These are phyloP conservation scores for Cryptosporidium canis DNA, from an alignment of 169 alveolate genomes.

Conservation along the genomic window DNA sequence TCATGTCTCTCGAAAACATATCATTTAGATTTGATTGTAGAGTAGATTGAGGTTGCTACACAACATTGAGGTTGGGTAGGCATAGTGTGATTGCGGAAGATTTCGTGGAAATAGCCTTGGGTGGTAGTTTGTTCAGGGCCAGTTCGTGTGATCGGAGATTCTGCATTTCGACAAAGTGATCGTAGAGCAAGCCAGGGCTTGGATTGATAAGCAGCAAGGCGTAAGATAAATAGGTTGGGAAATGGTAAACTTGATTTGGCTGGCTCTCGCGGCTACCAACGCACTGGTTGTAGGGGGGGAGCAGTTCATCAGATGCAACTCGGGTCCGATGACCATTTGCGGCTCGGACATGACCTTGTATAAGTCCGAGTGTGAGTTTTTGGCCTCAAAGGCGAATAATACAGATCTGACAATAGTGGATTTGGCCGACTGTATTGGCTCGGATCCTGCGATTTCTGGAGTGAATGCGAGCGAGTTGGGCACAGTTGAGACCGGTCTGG, in stretches of 20 bases:
- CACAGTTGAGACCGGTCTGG: not conserved
- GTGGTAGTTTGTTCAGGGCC: no score
- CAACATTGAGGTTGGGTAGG: not conserved
- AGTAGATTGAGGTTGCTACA: not conserved
- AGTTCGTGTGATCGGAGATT: not conserved
- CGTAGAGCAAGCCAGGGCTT: not conserved
- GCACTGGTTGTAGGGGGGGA: not conserved
- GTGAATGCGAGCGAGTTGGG: not conserved
- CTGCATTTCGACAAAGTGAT: not conserved
- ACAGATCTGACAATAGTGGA: slow-evolving; percentile 25
- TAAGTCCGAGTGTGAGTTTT: slow-evolving; percentile 47
- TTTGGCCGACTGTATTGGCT: slow-evolving; percentile 15
- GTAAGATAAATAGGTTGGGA: not conserved
- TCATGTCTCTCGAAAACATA: not conserved
- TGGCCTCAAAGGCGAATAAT: not conserved
- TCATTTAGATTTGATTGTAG: not conserved
- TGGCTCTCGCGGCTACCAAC: not conserved
- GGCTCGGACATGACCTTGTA: slow-evolving; percentile 31
- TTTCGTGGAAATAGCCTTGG: not conserved
- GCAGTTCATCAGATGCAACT: not conserved
- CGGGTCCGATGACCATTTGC: not conserved
- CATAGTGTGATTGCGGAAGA: not conserved
- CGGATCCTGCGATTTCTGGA: not conserved
- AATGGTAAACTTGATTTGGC: not conserved
- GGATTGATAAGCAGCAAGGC: not conserved